Evolutionary conservation across 257 asterid genomes (phyloP), one percentile per base, ranked within the genome.

Genomic region (Paraleonurus japonicus): DNA sequence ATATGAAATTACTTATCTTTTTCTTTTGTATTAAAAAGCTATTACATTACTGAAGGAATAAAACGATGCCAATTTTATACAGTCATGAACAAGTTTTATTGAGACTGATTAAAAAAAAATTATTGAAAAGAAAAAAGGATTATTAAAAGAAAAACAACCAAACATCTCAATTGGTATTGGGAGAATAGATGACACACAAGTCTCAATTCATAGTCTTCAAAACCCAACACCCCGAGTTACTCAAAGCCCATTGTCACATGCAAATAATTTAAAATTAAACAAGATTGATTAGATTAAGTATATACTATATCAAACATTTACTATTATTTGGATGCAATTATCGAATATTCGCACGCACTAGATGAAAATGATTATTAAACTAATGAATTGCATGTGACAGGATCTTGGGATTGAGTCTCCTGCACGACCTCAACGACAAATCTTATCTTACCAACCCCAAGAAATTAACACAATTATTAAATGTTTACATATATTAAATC

Each of bases 281-380:
- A 11, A 22, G 72, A 37, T 77, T 84, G 87, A 81, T 85, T 77
- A 75, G 75, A 78, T 64, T 69, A 77, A 68, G 30, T 59, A 75
- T 67, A 69, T 63, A 50, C 63, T 67, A 16, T 67, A 16, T 43
- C 5, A 70, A 81, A 48, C 47, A 70, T 22, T 53, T 71, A 72
- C 61, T 41, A 67, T 35, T 47, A 35, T 57, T 77, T 74, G 70
- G 87, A 82, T 79, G 76, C 82, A 82, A 82, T 74, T 76, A 75
- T 82, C 84, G 96, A 89, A 87, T 89, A 87, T 87, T 89, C 92
- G 94, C 96, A 89, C 90, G 96, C 96, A 76, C 63, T 80, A 63
- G 80, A 78, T 74, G 43, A 32, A 70, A 23, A 80, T 59, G 80
- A 75, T 79, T 82, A 79, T 78, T 79, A 77, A 53, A 75, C 4